Evolutionary conservation across 345 rosid genomes (phyloP), one percentile per base, ranked within the genome.

Genomic region (Barbarea vulgaris): DNA sequence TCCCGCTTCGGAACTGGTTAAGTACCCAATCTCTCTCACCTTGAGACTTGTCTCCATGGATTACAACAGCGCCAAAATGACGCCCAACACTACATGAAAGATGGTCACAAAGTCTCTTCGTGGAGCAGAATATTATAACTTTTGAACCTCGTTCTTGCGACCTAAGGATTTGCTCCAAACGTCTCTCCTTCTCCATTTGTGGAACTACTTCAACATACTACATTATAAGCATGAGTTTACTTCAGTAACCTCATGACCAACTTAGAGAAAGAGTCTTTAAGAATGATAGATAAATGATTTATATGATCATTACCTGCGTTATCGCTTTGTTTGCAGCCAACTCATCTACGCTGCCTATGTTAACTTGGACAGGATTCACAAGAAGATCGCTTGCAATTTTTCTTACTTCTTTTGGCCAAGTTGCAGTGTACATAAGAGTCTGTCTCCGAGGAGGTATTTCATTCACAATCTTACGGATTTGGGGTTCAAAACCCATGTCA

Each of bases 401-500:
- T 75, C 91, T 86, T 15, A 94, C 97, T 79, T 95, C 99, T 83
- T 90, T 95, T 55, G 99, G 99, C 99, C 97, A 94, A 36, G 97
- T 91, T 63, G 99, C 99, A 2, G 99, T 95, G 74, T 89, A 92
- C 97, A 95, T 90, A 54, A 92, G 89, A 17, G 99, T 95, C 81
- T 95, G 97, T 69, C 99, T 84, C 39, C 83, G 86, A 21, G 90
- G 90, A 77, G 97, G 96, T 67, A 95, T 82, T 84, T 92, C 97
- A 80, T 92, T 95, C 73, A 92, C 97, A 70, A 95, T 92, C 89
- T 87, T 90, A 72, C 97, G 97, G 67, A 94, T 91, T 78, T 94
- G 98, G 46, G 97, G 98, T 75, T 92, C 97, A 74, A 94, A 94
- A 42, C 98, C 98, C 98, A 94, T 94, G 83, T 94, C 98, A 77